Percentiles rank a stretch among this genome's conserved stretches.
Evolutionary conservation across 2,329 filamentous ascomycete species (phyloP).

Genomic region (Ascosphaera apis): DNA sequence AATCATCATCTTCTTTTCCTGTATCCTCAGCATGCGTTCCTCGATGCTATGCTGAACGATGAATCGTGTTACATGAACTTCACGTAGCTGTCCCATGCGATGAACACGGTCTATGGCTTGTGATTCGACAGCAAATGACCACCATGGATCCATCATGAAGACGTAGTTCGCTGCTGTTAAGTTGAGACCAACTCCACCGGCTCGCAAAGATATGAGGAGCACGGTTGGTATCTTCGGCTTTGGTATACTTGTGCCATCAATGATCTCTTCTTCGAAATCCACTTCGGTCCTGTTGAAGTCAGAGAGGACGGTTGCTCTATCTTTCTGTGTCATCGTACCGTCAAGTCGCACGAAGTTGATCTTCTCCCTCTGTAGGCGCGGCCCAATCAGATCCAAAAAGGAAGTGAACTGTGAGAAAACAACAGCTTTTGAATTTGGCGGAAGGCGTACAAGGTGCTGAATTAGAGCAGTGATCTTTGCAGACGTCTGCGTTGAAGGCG

Average conservation of each 20-base stretch:
- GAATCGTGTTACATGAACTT: conserved; percentile 71
- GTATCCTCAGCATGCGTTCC: conserved; percentile 78
- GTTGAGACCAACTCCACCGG: conserved; percentile 85
- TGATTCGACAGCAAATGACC: conserved; percentile 89
- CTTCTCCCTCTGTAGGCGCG: conserved; percentile 46
- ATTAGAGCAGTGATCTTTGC: conserved; percentile 73
- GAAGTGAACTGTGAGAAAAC: conserved; percentile 97
- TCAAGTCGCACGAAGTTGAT: conserved; percentile 75
- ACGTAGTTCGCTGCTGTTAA: conserved; percentile 72
- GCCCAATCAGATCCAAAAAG: conserved; percentile 76
- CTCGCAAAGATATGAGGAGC: conserved; percentile 61
- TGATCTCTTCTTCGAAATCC: conserved; percentile 14
- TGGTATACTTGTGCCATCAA: conserved; percentile 10
- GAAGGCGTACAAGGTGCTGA: conserved; percentile 45
- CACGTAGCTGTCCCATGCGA: conserved; percentile 76
- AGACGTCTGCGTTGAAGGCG: conserved; percentile 34
- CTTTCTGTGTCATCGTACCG: conserved; percentile 69
- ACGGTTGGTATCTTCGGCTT: conserved; percentile 21
- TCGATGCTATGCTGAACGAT: conserved; percentile 82
- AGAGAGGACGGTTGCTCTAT: conserved; percentile 51
- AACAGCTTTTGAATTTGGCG: conserved; percentile 60
- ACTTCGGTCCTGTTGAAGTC: conserved; percentile 37
- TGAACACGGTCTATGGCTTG: conserved; percentile 96
- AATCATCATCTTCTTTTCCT: conserved; percentile 72
- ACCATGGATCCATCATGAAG: conserved; percentile 99